Conservation (phyloP, 352 stramenopile genomes). For the Thalassiosira mediterranea region DNA sequence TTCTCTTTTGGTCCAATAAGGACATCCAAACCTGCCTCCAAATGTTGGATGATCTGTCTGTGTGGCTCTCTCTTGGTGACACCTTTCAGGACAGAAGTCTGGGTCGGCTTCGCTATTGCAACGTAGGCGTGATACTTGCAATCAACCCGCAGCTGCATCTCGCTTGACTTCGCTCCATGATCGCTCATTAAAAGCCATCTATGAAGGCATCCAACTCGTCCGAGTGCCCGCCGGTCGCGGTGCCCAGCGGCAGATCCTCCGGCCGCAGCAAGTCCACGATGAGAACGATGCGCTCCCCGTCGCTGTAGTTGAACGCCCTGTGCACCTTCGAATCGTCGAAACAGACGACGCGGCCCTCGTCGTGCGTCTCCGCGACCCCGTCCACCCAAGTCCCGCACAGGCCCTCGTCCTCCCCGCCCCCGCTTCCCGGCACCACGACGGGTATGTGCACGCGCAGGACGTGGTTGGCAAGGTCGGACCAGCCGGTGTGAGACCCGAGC, state of each 20-base stretch:
- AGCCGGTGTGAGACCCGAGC: constrained; percentile 84
- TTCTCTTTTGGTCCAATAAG: too few relatives aligned
- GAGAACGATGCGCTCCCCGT: constrained; percentile 77
- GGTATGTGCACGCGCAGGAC: constrained; percentile 84
- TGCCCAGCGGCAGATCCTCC: constrained; percentile 67
- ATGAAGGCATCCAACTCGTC: constrained; percentile 86
- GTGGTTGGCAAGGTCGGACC: constrained; percentile 86
- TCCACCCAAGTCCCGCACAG: constrained; percentile 86
- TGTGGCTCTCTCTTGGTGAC: too few relatives aligned
- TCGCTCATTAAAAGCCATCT: background rate
- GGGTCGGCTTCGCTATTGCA: too few relatives aligned
- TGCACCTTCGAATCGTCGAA: constrained; percentile 87
- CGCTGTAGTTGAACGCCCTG: constrained; percentile 83
- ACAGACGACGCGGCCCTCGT: constrained; percentile 64
- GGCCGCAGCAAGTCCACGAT: constrained; percentile 84
- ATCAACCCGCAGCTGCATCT: too few relatives aligned
- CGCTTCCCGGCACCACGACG: constrained; percentile 69
- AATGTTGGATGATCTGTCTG: too few relatives aligned
- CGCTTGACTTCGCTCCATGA: too few relatives aligned
- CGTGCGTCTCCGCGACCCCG: constrained; percentile 81
- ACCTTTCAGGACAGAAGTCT: too few relatives aligned
- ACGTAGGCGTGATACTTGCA: too few relatives aligned
- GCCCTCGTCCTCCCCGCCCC: constrained; percentile 14
- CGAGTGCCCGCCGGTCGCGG: constrained; percentile 78
- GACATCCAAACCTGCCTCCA: too few relatives aligned